These are phyloP conservation scores for Spongospora subterranea DNA, from an alignment of 208 protist species.

Conservation along the genomic window DNA sequence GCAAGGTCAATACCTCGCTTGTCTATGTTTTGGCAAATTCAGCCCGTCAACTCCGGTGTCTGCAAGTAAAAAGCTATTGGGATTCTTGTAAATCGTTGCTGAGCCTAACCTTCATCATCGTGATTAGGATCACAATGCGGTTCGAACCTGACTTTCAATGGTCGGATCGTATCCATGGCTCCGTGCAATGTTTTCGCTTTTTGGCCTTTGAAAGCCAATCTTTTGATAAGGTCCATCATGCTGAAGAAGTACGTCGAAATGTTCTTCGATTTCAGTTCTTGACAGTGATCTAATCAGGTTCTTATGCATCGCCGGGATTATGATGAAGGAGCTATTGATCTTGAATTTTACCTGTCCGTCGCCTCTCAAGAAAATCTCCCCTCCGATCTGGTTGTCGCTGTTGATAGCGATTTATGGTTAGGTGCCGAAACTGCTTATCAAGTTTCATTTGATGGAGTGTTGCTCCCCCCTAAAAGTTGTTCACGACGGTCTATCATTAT, in stretches of 20 bases:
- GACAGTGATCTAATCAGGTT: neutral
- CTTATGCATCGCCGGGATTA: neutral
- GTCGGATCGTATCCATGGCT: constrained; percentile 11
- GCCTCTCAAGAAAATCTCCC: neutral
- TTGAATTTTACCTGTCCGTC: constrained; percentile 21
- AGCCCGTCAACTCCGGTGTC: neutral
- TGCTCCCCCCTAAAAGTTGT: constrained; percentile 2
- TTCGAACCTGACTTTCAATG: neutral
- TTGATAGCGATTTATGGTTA: constrained; percentile 44
- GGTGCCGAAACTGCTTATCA: neutral
- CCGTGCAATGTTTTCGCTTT: neutral
- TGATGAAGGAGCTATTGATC: neutral
- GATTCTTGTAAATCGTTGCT: neutral
- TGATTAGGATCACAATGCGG: neutral
- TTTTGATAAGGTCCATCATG: constrained; percentile 32
- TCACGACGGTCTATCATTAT: neutral
- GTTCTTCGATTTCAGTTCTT: neutral
- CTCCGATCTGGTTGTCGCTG: constrained; percentile 7
- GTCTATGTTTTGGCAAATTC: neutral
- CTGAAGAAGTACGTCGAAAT: constrained; percentile 4
- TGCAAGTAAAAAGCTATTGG: neutral
- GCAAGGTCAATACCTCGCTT: neutral
- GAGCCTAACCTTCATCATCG: neutral
- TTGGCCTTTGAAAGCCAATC: constrained; percentile 13
- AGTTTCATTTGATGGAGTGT: neutral